Evolutionary conservation across 2,329 filamentous ascomycete genomes (phyloP).

Genomic region (Cladosporium sp.): DNA sequence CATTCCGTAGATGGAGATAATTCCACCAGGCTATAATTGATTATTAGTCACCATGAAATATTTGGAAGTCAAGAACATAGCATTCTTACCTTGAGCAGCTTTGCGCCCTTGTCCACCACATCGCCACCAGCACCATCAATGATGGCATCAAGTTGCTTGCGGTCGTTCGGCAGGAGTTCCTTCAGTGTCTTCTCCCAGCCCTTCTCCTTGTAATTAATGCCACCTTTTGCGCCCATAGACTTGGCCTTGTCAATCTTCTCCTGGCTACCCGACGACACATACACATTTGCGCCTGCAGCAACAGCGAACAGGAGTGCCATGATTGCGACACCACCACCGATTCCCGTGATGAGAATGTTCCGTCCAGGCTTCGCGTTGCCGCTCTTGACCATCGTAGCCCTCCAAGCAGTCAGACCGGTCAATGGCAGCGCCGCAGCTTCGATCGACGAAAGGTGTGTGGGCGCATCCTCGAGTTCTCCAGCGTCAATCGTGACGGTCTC

Average conservation of each 20-base stretch:
- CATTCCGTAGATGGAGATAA: constrained; percentile 91
- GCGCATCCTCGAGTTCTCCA: constrained; percentile 73
- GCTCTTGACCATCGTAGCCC: constrained; percentile 79
- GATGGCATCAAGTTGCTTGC: constrained; percentile 75
- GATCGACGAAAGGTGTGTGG: constrained; percentile 66
- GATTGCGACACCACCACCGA: constrained; percentile 88
- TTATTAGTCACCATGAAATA: constrained; percentile 19
- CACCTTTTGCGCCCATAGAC: constrained; percentile 72
- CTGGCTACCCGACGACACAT: constrained; percentile 72
- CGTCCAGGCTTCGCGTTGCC: constrained; percentile 62
- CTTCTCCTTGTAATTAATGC: constrained; percentile 76
- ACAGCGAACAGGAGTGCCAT: constrained; percentile 78
- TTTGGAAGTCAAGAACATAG: not conserved
- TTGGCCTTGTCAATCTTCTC: constrained; percentile 74
- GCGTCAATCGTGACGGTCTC: constrained; percentile 71
- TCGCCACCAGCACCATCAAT: constrained; percentile 90
- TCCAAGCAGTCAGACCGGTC: constrained; percentile 84
- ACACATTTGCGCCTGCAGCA: constrained; percentile 74
- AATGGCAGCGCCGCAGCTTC: constrained; percentile 85
- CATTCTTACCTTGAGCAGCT: constrained; percentile 63
- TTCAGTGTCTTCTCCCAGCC: constrained; percentile 78
- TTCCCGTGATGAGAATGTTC: constrained; percentile 85
- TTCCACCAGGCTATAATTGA: constrained; percentile 62
- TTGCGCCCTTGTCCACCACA: constrained; percentile 67
- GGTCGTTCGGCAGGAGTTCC: constrained; percentile 61